Conservation (phyloP, 108 stramenopile species). For the Skeletonema menzelii region DNA sequence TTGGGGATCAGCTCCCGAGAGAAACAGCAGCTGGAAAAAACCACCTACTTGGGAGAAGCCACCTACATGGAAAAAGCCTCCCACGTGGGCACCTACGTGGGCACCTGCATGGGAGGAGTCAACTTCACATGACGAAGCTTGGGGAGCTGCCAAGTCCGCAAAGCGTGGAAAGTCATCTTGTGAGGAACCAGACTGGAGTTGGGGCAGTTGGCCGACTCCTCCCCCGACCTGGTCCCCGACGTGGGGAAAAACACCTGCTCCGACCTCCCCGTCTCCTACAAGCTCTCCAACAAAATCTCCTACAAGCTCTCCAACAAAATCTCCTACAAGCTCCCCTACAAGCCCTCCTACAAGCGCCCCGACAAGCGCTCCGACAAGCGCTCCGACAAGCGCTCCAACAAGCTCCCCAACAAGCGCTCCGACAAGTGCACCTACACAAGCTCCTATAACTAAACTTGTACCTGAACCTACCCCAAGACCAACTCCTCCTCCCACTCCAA, state of each 20-base stretch:
- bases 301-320: not conserved
- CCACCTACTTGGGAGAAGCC: too few species aligned
- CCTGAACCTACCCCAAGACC: not conserved
- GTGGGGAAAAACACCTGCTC: not conserved
- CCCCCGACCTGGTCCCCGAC: too few species aligned
- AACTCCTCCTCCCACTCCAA: not conserved
- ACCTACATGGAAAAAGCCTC: too few species aligned
- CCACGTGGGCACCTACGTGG: too few species aligned
- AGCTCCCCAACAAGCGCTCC: not conserved
- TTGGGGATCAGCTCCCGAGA: too few species aligned
- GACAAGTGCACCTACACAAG: not conserved
- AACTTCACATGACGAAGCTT: too few species aligned
- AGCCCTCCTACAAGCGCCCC: too few species aligned
- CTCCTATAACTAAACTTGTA: too few species aligned
- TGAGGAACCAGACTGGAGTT: not conserved
- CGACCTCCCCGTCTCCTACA: not conserved
- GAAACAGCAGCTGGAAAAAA: too few species aligned
- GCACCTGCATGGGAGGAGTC: too few species aligned
- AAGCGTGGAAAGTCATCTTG: not conserved
- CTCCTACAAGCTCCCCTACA: not conserved
- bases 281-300: not conserved
- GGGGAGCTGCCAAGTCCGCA: not conserved
- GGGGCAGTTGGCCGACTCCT: not conserved
- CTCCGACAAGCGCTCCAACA: not conserved
- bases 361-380: not conserved